Base-by-base conservation (phyloP, 1,139 yeast species). In the Lodderomyces orthopsilosis region DNA sequence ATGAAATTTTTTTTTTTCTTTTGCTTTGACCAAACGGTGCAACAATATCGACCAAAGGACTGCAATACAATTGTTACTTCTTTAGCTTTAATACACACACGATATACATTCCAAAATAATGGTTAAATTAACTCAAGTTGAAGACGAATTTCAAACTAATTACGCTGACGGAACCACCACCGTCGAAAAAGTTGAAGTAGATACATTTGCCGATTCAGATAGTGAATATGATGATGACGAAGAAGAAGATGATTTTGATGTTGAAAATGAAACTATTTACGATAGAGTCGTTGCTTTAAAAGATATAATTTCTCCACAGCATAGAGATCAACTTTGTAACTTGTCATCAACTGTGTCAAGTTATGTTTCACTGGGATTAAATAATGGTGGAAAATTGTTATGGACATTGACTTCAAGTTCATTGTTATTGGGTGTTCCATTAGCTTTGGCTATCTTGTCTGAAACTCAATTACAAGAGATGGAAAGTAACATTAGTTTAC, bases 401-500 rank as follows among this genome's bases (percentile, higher is more conserved):
- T 94, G 98, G 98, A 76, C 85, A 47, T 56, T 89, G 49, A 83
- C 97, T 28, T 84, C 98, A 15, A 80, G 94, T 43, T 83, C 89
- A 34, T 71, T 94, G 58, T 78, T 93, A 53, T 74, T 93, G 58
- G 98, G 97, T 61, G 96, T 90, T 44, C 98, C 98, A 50, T 75
- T 89, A 56, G 84, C 96, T 6, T 75, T 93, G 60, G 87, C 96
- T 43, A 86, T 91, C 54, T 77, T 91, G 58, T 83, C 91, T 50
- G 98, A 91, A 73, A 93, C 90, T 59, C 97, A 91, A 71, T 78
- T 91, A 62, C 83, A 83, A 63, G 97, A 91, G 70, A 80, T 89
- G 85, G 97, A 91, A 73, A 88, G 87, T 74, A 95, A 89, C 62
- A 83, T 90, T 77, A 82, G 85, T 55, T 75, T 89, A 62, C 91